phyloP scores from a whole-genome alignment of 257 asterid species.

The Plectranthus barbatus region DNA sequence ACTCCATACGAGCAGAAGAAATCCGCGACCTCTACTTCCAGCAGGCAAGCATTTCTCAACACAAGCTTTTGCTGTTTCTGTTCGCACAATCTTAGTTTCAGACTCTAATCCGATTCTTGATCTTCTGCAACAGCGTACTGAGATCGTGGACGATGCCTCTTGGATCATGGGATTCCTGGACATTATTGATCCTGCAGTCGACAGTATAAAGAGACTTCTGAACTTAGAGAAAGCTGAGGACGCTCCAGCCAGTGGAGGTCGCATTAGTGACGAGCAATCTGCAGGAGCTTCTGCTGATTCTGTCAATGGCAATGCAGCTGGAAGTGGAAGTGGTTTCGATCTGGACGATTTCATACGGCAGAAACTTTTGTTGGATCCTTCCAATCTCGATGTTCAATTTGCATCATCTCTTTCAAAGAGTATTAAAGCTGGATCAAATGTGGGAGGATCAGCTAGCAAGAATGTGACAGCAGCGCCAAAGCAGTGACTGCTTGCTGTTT shows the following conservation, averaged over 20 bases:
- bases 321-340: slow-evolving; percentile 43
- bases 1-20: slow-evolving; percentile 77
- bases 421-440: slow-evolving; percentile 17
- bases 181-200: slow-evolving; percentile 84
- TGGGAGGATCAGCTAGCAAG: slow-evolving; percentile 18
- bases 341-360: slow-evolving; percentile 53
- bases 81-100: background rate
- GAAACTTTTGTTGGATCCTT: slow-evolving; percentile 61
- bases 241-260: background rate
- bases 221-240: slow-evolving; percentile 27
- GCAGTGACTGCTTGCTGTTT: background rate
- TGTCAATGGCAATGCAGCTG: background rate
- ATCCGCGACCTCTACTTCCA: slow-evolving; percentile 89
- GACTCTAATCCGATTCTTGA: background rate
- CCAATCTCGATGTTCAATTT: slow-evolving; percentile 48
- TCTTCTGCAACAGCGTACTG: slow-evolving; percentile 65
- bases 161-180: slow-evolving; percentile 97
- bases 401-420: slow-evolving; percentile 23
- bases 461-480: slow-evolving; percentile 13
- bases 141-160: slow-evolving; percentile 85
- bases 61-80: background rate
- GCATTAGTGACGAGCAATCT: slow-evolving; percentile 10
- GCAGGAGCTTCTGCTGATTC: slow-evolving; percentile 16
- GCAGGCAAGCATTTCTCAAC: slow-evolving; percentile 43
- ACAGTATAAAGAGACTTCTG: slow-evolving; percentile 68